Base-by-base conservation (phyloP, 257 asterid genomes). In the Galeopsis tetrahit region DNA sequence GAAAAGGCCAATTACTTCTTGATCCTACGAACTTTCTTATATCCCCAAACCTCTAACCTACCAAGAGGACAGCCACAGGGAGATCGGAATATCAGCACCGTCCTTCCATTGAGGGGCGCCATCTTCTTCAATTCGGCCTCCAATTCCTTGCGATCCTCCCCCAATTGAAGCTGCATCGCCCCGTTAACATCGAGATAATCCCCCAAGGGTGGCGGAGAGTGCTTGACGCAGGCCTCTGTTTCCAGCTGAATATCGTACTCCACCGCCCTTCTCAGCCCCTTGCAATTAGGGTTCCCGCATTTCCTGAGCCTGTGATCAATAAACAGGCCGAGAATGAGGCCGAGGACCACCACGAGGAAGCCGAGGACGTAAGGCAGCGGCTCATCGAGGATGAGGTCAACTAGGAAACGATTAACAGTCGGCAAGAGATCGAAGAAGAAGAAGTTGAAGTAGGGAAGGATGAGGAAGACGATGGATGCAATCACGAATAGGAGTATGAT, bases 31-130 rank as follows among this genome's bases (percentile, higher is more conserved):
- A 83, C 42, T 81, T 81, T 83, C 84, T 75, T 85, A 51, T 70
- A 71, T 3, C 86, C 90, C 88, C 90, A 85, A 81, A 85, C 90
- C 82, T 85, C 90, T 79, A 85, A 72, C 59, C 88, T 85, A 34
- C 88, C 86, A 15, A 79, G 82, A 10, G 90, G 88, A 28, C 90
- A 85, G 15, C 90, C 90, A 65, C 90, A 85, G 0, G 83, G 85
- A 10, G 86, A 77, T 63, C 90, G 82, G 77, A 85, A 85, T 35
- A 85, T 73, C 21, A 85, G 85, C 53, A 85, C 86, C 0, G 90
- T 83, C 74, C 90, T 80, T 46, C 90, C 90, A 49, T 85, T 83
- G 63, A 61, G 78, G 5, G 90, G 90, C 32, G 90, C 88, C 90
- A 85, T 85, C 69, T 81, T 83, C 83, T 83, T 85, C 78, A 83